Evolutionary conservation across 805 yeast genomes (phyloP).

Genomic region (Wilhelminamyces savonicus): DNA sequence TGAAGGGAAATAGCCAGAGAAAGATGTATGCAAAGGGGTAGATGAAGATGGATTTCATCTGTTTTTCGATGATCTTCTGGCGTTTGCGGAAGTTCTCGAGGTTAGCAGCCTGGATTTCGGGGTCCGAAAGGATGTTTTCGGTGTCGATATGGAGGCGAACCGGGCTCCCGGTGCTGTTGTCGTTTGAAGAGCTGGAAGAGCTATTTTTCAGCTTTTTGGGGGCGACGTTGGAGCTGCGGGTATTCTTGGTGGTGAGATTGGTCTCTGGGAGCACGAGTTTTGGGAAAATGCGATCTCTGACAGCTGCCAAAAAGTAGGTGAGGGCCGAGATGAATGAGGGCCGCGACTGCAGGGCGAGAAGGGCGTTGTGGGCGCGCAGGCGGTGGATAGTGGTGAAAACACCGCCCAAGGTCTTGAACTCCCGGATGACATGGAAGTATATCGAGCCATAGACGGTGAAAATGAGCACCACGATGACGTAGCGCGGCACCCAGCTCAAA

Average conservation of each 20-base stretch:
- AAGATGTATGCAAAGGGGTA: conserved; percentile 80
- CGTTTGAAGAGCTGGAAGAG: background rate
- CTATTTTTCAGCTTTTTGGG: background rate
- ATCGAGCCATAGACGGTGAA: conserved; percentile 61
- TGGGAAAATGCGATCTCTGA: conserved; percentile 20
- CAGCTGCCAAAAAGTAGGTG: conserved; percentile 16
- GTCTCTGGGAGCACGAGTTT: conserved; percentile 22
- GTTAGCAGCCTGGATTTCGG: conserved; percentile 52
- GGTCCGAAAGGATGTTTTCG: conserved; percentile 18
- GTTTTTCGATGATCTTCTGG: conserved; percentile 63
- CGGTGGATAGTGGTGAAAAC: conserved; percentile 29
- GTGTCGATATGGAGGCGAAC: conserved; percentile 7
- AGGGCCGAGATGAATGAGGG: conserved; percentile 31
- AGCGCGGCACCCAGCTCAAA: conserved; percentile 80
- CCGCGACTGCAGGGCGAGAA: conserved; percentile 9
- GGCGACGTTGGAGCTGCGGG: conserved; percentile 2
- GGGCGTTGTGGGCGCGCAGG: conserved; percentile 3
- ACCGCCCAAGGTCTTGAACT: conserved; percentile 51
- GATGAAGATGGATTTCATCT: conserved; percentile 72
- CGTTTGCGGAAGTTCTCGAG: conserved; percentile 56
- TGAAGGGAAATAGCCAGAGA: conserved; percentile 78
- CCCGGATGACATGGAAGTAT: conserved; percentile 63
- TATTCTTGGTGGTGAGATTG: background rate
- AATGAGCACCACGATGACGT: conserved; percentile 56
- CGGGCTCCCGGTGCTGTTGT: too few relatives aligned